These are phyloP conservation scores for Lactifluus subvellereus DNA, from an alignment of 768 basidiomycete genomes.

Conservation along the genomic window DNA sequence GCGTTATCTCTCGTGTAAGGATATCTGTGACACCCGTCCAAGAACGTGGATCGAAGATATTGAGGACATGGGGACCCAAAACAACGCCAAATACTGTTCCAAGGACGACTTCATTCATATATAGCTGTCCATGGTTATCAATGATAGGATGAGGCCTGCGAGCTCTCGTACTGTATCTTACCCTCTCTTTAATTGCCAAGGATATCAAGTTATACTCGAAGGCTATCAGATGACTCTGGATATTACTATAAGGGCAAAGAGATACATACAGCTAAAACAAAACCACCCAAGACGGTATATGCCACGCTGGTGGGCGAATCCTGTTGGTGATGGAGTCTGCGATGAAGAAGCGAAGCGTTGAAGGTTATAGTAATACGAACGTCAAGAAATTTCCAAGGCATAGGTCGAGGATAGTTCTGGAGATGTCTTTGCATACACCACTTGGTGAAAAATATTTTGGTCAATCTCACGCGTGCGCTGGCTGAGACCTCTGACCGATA, in stretches of 20 bases:
- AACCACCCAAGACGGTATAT: slow-evolving; percentile 59
- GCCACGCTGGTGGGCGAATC: slow-evolving; percentile 47
- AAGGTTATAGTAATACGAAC: slow-evolving; percentile 17
- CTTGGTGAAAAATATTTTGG: background rate
- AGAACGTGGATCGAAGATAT: slow-evolving; percentile 67
- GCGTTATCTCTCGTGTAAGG: slow-evolving; percentile 83
- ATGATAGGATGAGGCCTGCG: background rate
- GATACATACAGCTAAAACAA: slow-evolving; percentile 41
- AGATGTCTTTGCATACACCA: no score
- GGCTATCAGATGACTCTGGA: slow-evolving; percentile 3
- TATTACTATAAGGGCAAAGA: background rate
- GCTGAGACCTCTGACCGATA: no score
- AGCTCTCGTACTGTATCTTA: slow-evolving; percentile 26
- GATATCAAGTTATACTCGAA: slow-evolving; percentile 81
- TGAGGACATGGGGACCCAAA: slow-evolving; percentile 67
- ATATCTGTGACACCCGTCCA: slow-evolving; percentile 54
- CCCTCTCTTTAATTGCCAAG: slow-evolving; percentile 76
- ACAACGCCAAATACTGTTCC: slow-evolving; percentile 66
- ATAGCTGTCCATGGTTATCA: slow-evolving; percentile 44
- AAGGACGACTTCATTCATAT: slow-evolving; percentile 90
- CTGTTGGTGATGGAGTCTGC: slow-evolving; percentile 35
- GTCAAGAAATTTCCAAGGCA: slow-evolving; percentile 21
- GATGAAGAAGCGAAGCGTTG: slow-evolving; percentile 14
- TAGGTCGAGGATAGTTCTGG: background rate
- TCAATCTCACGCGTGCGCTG: background rate